Evolutionary conservation across 768 basidiomycete species (phyloP), one percentile per base, ranked within the genome.

Genomic region (Scleroderma citrinum): DNA sequence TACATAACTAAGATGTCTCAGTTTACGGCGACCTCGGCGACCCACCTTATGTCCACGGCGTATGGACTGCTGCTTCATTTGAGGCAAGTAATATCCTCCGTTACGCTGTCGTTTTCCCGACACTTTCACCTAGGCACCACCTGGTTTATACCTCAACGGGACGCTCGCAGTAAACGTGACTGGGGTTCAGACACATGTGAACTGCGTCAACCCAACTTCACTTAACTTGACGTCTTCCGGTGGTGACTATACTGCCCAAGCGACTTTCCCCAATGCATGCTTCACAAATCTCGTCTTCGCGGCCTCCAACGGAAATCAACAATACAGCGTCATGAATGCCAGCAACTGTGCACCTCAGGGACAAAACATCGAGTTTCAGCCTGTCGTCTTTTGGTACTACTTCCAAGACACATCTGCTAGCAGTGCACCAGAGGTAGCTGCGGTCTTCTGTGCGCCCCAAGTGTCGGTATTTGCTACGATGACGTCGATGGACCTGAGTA

Each of bases 301-400:
- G 52, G 62, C 74, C 3, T 53, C 31, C 13, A 57, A 63, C 31
- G 64, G 77, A 5, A 57, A 60, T 2, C 59, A 70, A 47, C 82
- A 82, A 58, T 83, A 76, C 55, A 76, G 74, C 38, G 81, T 79
- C 3, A 44, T 64, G 17, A 70, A 72, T 2, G 54, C 70, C 8
- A 53, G 67, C 45, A 64, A 68, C 56, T 62, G 69, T 50, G 50
- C 56, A 43, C 30, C 50, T 53, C 37, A 61, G 5, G 56, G 66
- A 30, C 49, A 72, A 26, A 55, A 68, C 32, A 64, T 74, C 26
- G 53, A 56, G 20, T 72, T 73, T 50, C 75, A 71, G 31, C 81
- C 84, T 7, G 80, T 85, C 37, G 74, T 85, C 67, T 87, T 85
- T 56, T 87, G 83, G 83, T 84, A 62, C 59, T 83, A 72, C 59